Percentiles rank a stretch among this genome's conserved stretches.
Evolutionary conservation across 768 basidiomycete genomes (phyloP).

Genomic region (Crassisporium funariophilum): DNA sequence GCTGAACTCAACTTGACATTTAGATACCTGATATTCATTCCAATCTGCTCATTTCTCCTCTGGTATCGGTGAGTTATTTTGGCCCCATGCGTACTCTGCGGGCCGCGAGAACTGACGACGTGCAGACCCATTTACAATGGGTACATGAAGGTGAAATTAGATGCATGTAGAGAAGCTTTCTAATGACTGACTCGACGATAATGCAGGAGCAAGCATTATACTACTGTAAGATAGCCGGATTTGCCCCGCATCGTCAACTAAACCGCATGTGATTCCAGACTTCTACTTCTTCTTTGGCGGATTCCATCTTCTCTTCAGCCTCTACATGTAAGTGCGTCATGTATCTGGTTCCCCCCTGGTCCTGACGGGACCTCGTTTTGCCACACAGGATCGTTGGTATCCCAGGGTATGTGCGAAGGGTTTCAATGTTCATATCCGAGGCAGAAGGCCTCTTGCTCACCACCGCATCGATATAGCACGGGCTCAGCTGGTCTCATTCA

Average conservation of each 20-base stretch:
- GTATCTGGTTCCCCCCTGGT: conserved; percentile 22
- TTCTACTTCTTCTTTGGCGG: conserved; percentile 96
- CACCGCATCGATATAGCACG: conserved; percentile 52
- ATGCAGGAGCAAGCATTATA: conserved; percentile 88
- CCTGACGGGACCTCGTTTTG: conserved; percentile 29
- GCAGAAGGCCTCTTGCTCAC: conserved; percentile 26
- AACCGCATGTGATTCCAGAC: conserved; percentile 55
- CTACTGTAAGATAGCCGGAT: conserved; percentile 66
- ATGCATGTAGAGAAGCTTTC: conserved; percentile 15
- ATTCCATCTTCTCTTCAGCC: conserved; percentile 89
- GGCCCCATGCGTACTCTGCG: conserved; percentile 8
- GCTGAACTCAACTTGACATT: conserved; percentile 24
- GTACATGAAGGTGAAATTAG: conserved; percentile 81
- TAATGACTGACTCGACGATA: conserved; percentile 22
- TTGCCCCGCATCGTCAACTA: conserved; percentile 27
- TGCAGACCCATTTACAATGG: conserved; percentile 93
- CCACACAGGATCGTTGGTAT: conserved; percentile 87
- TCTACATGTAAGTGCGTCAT: conserved; percentile 75
- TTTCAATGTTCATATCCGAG: conserved; percentile 31
- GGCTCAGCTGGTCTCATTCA: conserved; percentile 96
- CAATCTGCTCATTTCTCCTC: conserved; percentile 79
- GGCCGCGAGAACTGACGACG: conserved; percentile 14
- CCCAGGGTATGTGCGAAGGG: conserved; percentile 57
- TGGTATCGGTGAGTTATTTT: conserved; percentile 82
- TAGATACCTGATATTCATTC: conserved; percentile 82